Evolutionary conservation across 306 rosid species (phyloP), one percentile per base, ranked within the genome.

Genomic region (Castanea mollissima): DNA sequence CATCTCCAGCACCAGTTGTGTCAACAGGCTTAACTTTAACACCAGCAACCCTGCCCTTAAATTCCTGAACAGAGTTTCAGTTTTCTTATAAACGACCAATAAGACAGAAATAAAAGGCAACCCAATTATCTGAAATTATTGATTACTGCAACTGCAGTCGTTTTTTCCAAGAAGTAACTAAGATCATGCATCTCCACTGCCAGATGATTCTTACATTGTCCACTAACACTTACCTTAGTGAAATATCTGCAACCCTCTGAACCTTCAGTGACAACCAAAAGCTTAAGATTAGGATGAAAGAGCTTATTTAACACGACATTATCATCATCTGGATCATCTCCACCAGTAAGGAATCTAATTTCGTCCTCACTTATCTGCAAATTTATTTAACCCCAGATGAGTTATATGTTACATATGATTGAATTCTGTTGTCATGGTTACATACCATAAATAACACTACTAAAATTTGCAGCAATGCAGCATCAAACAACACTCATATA

Each of bases 1-100:
- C 90, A 83, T 96, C 99, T 1, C 99, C 99, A 4, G 99, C 99
- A 41, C 99, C 99, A 0, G 98, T 96, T 74, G 99, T 96, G 88
- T 96, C 99, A 4, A 91, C 85, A 4, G 97, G 74, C 78, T 85
- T 88, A 38, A 88, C 98, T 86, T 90, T 87, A 29, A 90, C 86
- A 64, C 98, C 98, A 10, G 62, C 69, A 67, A 96, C 97, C 76
- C 92, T 93, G 56, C 99, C 99, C 71, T 54, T 85, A 71, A 91
- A 96, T 59, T 81, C 87, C 99, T 96, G 87, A 60, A 84, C 23
- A 82, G 49, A 83, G 74, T 46, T 71, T 81, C 15, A 69, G 29
- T 16, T 44, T 20, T 34, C 38, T 23, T 38, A 31, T 35, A 38
- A 52, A 11, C 5, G 21, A 76, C 57, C 56, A 23, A 70, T 34